Percentiles rank a stretch among this genome's conserved stretches.
These are phyloP conservation scores for Scedosporium aurantiacum DNA, from an alignment of 2,329 filamentous ascomycete genomes.

Conservation along the genomic window DNA sequence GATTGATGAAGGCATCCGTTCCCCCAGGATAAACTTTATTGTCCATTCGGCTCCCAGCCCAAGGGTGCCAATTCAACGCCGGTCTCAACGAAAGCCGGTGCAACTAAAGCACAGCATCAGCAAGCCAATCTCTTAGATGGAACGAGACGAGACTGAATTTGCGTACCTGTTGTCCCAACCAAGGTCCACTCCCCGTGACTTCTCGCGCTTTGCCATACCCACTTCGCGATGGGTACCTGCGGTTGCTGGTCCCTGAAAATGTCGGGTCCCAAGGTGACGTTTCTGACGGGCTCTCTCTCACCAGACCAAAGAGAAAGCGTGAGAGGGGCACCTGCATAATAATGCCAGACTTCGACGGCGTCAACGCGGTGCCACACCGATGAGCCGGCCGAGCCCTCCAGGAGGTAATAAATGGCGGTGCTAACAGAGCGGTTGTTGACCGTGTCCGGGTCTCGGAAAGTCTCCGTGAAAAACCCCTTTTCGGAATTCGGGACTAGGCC, in stretches of 20 bases:
- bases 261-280: constrained; percentile 28
- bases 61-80: constrained; percentile 5
- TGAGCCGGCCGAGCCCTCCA: constrained; percentile 28
- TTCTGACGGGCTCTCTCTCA: constrained; percentile 25
- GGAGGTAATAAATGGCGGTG: constrained; percentile 42
- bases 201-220: constrained; percentile 34
- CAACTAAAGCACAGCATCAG: not conserved
- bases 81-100: not conserved
- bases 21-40: too few species aligned
- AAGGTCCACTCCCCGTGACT: constrained; percentile 37
- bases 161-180: constrained; percentile 23
- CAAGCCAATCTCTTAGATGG: not conserved
- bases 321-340: constrained; percentile 41
- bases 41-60: too few species aligned
- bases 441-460: constrained; percentile 27
- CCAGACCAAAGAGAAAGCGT: constrained; percentile 31
- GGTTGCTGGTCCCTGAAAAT: constrained; percentile 30
- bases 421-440: constrained; percentile 26
- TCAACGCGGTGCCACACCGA: constrained; percentile 42
- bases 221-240: constrained; percentile 28
- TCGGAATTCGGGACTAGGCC: constrained; percentile 32
- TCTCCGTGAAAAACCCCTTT: constrained; percentile 37
- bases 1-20: too few species aligned
- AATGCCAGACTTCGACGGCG: constrained; percentile 39
- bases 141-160: not conserved